phyloP scores from a whole-genome alignment of 1,139 yeast species.

The Nakaseomyces glabratus region DNA sequence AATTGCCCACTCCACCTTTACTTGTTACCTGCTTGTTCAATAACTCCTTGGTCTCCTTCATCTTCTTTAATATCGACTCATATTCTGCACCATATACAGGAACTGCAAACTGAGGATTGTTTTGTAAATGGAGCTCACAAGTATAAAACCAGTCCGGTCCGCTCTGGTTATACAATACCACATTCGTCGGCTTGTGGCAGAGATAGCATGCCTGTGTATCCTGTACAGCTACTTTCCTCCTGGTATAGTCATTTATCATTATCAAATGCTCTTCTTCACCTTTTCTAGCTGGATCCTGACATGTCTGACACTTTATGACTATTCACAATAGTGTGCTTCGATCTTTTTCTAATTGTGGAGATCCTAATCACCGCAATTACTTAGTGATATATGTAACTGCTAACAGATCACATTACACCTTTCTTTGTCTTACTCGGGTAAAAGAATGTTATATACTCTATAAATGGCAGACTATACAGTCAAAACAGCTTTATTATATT shows the following conservation, averaged over 20 bases:
- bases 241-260: conserved; percentile 26
- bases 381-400: too few relatives aligned
- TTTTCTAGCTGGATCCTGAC: too few relatives aligned
- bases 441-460: too few relatives aligned
- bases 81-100: conserved; percentile 44
- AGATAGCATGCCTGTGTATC: conserved; percentile 52
- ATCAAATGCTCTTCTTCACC: too few relatives aligned
- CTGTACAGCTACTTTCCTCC: conserved; percentile 46
- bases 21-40: conserved; percentile 28
- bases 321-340: too few relatives aligned
- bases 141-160: conserved; percentile 59
- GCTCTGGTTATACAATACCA: conserved; percentile 41
- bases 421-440: too few relatives aligned
- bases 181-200: conserved; percentile 57
- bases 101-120: conserved; percentile 48
- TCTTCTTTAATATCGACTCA: conserved; percentile 35
- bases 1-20: conserved; percentile 15
- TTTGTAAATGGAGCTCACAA: conserved; percentile 56
- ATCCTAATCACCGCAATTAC: too few relatives aligned
- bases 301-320: too few relatives aligned
- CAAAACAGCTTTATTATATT: too few relatives aligned
- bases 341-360: too few relatives aligned
- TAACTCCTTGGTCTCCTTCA: conserved; percentile 36
- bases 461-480: too few relatives aligned
- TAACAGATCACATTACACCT: too few relatives aligned